Evolutionary conservation across 2,329 filamentous ascomycete species (phyloP).

Genomic region (Apiospora phragmitis): DNA sequence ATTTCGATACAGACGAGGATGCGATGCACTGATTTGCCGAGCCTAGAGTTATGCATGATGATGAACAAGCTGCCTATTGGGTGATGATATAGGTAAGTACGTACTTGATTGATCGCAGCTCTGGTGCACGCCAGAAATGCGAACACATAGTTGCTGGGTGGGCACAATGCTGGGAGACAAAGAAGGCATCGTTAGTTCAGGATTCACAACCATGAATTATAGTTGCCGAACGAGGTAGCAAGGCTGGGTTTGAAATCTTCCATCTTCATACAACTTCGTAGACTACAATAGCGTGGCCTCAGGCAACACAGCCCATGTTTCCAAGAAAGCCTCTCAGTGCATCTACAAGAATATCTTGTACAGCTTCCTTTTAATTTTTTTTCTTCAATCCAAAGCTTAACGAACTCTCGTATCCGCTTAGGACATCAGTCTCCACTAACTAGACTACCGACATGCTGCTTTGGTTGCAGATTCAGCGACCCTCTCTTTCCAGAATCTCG

Average conservation of each 20-base stretch:
- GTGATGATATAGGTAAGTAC: background rate
- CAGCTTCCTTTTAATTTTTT: background rate
- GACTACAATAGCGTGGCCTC: background rate
- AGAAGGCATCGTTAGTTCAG: too few species aligned
- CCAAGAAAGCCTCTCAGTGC: background rate
- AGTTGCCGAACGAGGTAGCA: background rate
- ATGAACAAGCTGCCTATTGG: too few species aligned
- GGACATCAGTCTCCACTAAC: background rate
- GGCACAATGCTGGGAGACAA: too few species aligned
- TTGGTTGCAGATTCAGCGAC: background rate
- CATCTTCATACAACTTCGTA: background rate
- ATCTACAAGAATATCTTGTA: background rate
- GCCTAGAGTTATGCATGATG: too few species aligned
- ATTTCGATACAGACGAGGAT: background rate
- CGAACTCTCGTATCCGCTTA: background rate
- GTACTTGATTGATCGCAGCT: background rate
- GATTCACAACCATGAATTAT: background rate
- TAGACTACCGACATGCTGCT: background rate
- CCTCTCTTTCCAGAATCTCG: conserved; percentile 52
- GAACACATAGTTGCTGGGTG: too few species aligned
- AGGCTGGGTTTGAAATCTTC: background rate
- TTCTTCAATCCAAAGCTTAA: background rate
- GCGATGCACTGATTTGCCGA: background rate
- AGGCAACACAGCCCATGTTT: background rate
- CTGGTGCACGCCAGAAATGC: background rate